A percentile compares a stretch with the other conserved stretches of the same genome.
These are phyloP conservation scores for Syzygium grande DNA, from an alignment of 345 rosid genomes.

Conservation along the genomic window DNA sequence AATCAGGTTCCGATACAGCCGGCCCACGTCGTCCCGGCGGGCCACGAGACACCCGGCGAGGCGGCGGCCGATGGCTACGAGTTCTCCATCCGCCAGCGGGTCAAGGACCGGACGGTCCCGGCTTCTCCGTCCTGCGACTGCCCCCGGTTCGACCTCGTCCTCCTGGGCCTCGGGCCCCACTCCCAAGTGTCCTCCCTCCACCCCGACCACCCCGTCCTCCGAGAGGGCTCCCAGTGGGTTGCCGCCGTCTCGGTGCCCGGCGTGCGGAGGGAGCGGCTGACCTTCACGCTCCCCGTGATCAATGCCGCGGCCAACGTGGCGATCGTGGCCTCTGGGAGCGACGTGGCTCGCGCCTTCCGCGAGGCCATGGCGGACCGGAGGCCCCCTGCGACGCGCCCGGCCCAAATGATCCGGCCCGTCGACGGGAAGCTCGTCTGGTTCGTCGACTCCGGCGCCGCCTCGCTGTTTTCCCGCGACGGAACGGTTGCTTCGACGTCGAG, in stretches of 20 bases:
- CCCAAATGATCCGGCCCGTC: constrained; percentile 12
- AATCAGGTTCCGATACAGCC: constrained; percentile 25
- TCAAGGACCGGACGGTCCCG: constrained; percentile 15
- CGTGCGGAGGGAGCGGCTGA: constrained; percentile 7
- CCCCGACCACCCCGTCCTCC: constrained; percentile 8
- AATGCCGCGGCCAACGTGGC: constrained; percentile 28
- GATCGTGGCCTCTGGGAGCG: constrained; percentile 18
- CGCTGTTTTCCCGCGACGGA: neutral
- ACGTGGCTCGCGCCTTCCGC: constrained; percentile 6
- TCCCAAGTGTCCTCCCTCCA: constrained; percentile 20
- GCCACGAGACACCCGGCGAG: constrained; percentile 17
- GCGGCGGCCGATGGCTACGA: constrained; percentile 20
- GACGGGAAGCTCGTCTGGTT: constrained; percentile 32
- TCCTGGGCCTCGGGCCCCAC: constrained; percentile 2
- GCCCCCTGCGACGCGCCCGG: neutral
- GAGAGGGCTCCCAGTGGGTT: constrained; percentile 26
- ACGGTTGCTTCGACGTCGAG: neutral
- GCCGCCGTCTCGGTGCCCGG: constrained; percentile 3
- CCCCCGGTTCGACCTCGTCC: constrained; percentile 28
- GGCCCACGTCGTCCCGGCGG: constrained; percentile 11
- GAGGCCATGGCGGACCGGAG: neutral
- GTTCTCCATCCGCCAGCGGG: constrained; percentile 21
- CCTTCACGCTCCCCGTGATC: constrained; percentile 25
- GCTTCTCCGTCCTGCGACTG: constrained; percentile 20
- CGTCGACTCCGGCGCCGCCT: constrained; percentile 12